Base-by-base conservation (phyloP, 805 yeast species). In the Nakazawaea laoshanensis region DNA sequence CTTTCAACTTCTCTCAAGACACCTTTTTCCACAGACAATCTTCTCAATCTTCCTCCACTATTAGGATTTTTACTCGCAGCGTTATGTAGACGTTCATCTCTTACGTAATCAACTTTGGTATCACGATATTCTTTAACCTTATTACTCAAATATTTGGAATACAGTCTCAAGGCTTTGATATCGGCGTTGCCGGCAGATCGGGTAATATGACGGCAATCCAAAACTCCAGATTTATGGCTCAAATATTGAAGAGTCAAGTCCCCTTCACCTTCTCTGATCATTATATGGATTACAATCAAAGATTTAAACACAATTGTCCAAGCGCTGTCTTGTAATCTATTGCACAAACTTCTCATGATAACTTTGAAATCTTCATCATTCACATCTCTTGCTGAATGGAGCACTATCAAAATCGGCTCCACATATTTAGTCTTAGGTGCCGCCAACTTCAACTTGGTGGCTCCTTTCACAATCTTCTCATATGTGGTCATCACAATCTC, bases 341-440 rank as follows among this genome's bases (percentile, higher is more conserved):
- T 47, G 20, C 65, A 65, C 35, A 89, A 59, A 1, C 83, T 65
- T 31, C 67, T 63, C 75, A 88, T 76, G 23, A 88, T 78, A 14
- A 77, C 72, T 38, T 64, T 63, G 47, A 89, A 77, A 43, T 83
- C 70, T 13, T 70, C 76, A 26, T 48, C 44, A 39, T 61, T 67
- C 20, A 70, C 69, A 32, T 65, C 63, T 16, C 39, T 21, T 24
- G 39, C 39, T 7, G 35, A 31, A 31, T 69, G 66, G 2, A 87
- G 80, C 19, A 81, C 66, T 65, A 76, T 67, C 20, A 92, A 65
- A 33, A 92, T 85, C 1, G 97, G 97, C 59, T 89, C 97, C 33
- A 92, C 76, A 52, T 92, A 92, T 55, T 92, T 92, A 24, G 94
- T 81, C 58, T 92, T 92, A 5, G 98, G 98, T n/a, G 97, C 95